Conservation (phyloP, 345 rosid species). For the Salix koriyanagi region DNA sequence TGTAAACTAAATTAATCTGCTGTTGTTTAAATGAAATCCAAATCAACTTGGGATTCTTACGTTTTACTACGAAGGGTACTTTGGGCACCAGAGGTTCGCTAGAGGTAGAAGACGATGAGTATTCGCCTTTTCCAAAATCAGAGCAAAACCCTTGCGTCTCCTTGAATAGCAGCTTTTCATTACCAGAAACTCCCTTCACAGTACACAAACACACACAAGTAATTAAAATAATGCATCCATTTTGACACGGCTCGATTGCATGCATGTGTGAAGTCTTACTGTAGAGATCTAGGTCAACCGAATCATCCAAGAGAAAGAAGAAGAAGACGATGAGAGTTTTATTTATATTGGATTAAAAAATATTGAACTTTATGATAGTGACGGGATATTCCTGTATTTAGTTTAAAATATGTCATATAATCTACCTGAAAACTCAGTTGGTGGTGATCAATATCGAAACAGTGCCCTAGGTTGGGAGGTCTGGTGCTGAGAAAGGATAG, state of each 20-base stretch:
- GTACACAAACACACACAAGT: neutral
- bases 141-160: slow-evolving; percentile 59
- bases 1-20: neutral
- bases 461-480: slow-evolving; percentile 64
- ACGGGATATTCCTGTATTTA: neutral
- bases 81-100: slow-evolving; percentile 73
- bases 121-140: slow-evolving; percentile 58
- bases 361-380: neutral
- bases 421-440: slow-evolving; percentile 60
- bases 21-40: neutral
- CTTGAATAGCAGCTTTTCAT: slow-evolving; percentile 15
- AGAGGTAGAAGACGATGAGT: slow-evolving; percentile 67
- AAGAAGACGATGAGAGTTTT: neutral
- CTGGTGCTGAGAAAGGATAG: slow-evolving; percentile 85
- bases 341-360: neutral
- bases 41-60: slow-evolving; percentile 29
- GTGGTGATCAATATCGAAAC: slow-evolving; percentile 50
- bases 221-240: neutral
- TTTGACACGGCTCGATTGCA: neutral
- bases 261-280: neutral
- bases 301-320: neutral
- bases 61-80: slow-evolving; percentile 89
- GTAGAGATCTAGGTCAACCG: neutral
- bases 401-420: neutral
- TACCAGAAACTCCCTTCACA: neutral